These are phyloP conservation scores for Vanrija pseudolonga DNA, from an alignment of 1,284 basidiomycete species.

Conservation along the genomic window DNA sequence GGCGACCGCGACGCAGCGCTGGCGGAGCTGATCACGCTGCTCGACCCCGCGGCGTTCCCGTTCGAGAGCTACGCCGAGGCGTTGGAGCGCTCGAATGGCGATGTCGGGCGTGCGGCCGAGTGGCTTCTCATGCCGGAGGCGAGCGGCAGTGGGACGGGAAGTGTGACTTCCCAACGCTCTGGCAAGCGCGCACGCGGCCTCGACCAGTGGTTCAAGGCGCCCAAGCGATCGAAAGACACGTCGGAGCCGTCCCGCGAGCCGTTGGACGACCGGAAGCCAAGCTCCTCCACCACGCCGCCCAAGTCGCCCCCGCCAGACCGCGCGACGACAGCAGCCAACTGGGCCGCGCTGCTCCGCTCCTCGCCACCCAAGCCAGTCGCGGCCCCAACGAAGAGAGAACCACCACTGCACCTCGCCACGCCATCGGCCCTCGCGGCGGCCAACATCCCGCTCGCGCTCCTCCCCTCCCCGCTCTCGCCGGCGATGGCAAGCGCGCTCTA, in stretches of 20 bases:
- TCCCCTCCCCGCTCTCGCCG: slow-evolving; percentile 58
- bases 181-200: not conserved
- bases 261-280: slow-evolving; percentile 25
- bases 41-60: slow-evolving; percentile 40
- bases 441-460: slow-evolving; percentile 48
- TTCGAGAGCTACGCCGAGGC: slow-evolving; percentile 54
- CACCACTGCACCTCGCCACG: slow-evolving; percentile 30
- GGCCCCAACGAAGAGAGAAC: slow-evolving; percentile 19
- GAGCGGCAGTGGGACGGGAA: not conserved
- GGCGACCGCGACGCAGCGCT: slow-evolving; percentile 27
- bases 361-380: not conserved
- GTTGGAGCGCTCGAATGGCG: slow-evolving; percentile 59
- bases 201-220: slow-evolving; percentile 8
- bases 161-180: no score
- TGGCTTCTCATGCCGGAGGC: slow-evolving; percentile 37
- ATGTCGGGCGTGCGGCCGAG: slow-evolving; percentile 60
- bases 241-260: not conserved
- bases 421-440: slow-evolving; percentile 57
- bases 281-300: slow-evolving; percentile 13
- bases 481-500: slow-evolving; percentile 59
- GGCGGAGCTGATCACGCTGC: slow-evolving; percentile 36
- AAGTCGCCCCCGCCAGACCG: slow-evolving; percentile 5
- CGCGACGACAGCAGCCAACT: slow-evolving; percentile 4
- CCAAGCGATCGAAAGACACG: not conserved
- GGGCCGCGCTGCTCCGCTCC: slow-evolving; percentile 15